Base-by-base conservation (phyloP, 2,329 filamentous ascomycete species). In the Stagonosporopsis rhizophila region DNA sequence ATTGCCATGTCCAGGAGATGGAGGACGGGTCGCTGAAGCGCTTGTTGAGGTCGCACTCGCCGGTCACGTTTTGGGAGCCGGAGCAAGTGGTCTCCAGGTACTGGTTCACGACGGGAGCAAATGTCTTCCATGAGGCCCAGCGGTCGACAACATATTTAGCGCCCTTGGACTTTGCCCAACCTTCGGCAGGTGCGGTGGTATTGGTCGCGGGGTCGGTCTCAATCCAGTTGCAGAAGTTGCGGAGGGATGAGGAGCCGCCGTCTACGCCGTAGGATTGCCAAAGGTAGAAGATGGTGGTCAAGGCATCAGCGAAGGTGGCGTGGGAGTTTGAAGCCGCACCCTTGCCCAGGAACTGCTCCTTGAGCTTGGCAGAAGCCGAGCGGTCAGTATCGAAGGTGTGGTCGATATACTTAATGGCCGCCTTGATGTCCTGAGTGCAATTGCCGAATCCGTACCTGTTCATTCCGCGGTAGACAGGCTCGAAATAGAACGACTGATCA, bases 401-500 rank as follows among this genome's bases (percentile, higher is more conserved):
- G 60, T 85, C 83, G 40, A 85, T 81, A 59, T 82, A 82, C 23
- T 70, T 58, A 34, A 83, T 71, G 3, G 80, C 81, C 5, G 80
- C 79, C 15, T 81, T 75, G 45, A 83, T 75, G 55, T 84, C 81
- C 12, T 73, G 72, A 12, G 80, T 78, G 68, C 83, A 85, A 64
- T 83, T 83, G 3, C 71, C 72, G 23, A 69, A 78, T 15, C 77
- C 76, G 37, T 74, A 69, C 2, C 54, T 60, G 4, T 78, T 74
- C 71, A 84, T 74, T 3, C 79, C 80, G 11, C 74, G 75, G 60
- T 80, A 80, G 2, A 84, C 67, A 34, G 81, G 79, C 20, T 83
- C 81, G 48, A 75, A 83, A 63, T 83, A 84, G 20, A 77, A 68
- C n/a, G 76, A 78, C 78, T 83, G 81, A 54, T 83, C 76, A n/a